phyloP scores from a whole-genome alignment of 495 filamentous ascomycete species.

The Tetracladium marchalianum region DNA sequence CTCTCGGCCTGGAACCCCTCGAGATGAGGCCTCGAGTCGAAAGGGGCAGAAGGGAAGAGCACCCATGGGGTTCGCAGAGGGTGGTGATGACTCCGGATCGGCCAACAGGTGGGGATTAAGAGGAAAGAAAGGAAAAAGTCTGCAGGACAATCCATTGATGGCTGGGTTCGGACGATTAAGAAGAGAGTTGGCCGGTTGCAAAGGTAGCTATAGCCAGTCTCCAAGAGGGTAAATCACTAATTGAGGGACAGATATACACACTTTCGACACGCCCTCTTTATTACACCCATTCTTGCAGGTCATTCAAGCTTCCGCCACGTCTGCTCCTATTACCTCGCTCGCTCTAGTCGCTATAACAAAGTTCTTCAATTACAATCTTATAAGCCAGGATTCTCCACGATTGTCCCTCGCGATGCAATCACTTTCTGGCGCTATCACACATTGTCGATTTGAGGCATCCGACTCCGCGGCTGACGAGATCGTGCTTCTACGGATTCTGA shows the following conservation, averaged over 20 bases:
- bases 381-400: conserved; percentile 70
- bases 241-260: conserved; percentile 59
- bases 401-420: conserved; percentile 89
- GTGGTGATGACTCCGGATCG: conserved; percentile 22
- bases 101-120: conserved; percentile 73
- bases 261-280: conserved; percentile 81
- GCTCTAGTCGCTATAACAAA: conserved; percentile 94
- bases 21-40: conserved; percentile 11
- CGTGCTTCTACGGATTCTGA: conserved; percentile 83
- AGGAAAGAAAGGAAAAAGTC: conserved; percentile 95
- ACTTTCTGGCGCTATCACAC: conserved; percentile 88
- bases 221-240: not conserved
- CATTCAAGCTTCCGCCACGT: conserved; percentile 91
- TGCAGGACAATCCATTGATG: conserved; percentile 97
- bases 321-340: conserved; percentile 89
- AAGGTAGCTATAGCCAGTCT: conserved; percentile 38
- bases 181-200: conserved; percentile 82
- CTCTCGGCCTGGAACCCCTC: conserved; percentile 20
- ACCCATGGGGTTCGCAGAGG: conserved; percentile 37
- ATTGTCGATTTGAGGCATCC: conserved; percentile 94
- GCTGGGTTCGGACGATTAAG: conserved; percentile 85
- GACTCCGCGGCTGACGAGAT: conserved; percentile 93
- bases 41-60: conserved; percentile 31
- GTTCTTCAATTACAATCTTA: conserved; percentile 91
- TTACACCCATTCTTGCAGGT: conserved; percentile 96